Base-by-base conservation (phyloP, 2,329 filamentous ascomycete species). In the Setomelanomma holmii region DNA sequence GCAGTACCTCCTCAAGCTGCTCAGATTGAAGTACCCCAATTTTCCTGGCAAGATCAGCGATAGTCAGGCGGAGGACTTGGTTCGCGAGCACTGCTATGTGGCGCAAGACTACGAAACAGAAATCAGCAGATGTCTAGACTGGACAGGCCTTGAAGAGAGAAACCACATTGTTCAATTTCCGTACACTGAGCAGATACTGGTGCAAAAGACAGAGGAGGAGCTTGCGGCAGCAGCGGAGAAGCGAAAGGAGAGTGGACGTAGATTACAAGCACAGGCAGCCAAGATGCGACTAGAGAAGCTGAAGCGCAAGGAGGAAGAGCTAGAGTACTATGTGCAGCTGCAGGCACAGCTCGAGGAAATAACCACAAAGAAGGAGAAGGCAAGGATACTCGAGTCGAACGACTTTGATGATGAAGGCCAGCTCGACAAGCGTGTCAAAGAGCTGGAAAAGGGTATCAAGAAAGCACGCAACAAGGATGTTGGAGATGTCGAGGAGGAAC, bases 241-340 rank as follows among this genome's bases (percentile, higher is more conserved):
- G 72, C 91, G 96, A 70, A 96, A 96, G 73, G 95, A 99, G 76
- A 95, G 91, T 63, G 95, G 95, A 0, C 84, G 95, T 58, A 84
- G 96, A 40, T 73, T 99, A 21, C 95, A 99, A 74, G 92, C 97
- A 67, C 95, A 99, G 75, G 95, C 95, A 0, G 93, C 93, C 8
- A 98, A 96, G 76, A 96, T 97, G 91, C 88, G 95, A 6, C 79
- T 99, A 0, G 95, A 99, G 60, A 96, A 96, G 69, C 81, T 99
- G 40, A 91, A 98, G 72, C 90, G 90, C 69, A 99, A 99, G 75
- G 95, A 99, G 76, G 87, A 96, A 70, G 93, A 98, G 71, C 79
- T 98, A 1, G 93, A 96, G 63, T 97, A 96, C 75, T 97, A 93
- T 80, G 92, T 91, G 70, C 86, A 91, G 53, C 78, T 99, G 4